Conservation (phyloP, 2,329 filamentous ascomycete genomes). For the Juglanconis sp. region DNA sequence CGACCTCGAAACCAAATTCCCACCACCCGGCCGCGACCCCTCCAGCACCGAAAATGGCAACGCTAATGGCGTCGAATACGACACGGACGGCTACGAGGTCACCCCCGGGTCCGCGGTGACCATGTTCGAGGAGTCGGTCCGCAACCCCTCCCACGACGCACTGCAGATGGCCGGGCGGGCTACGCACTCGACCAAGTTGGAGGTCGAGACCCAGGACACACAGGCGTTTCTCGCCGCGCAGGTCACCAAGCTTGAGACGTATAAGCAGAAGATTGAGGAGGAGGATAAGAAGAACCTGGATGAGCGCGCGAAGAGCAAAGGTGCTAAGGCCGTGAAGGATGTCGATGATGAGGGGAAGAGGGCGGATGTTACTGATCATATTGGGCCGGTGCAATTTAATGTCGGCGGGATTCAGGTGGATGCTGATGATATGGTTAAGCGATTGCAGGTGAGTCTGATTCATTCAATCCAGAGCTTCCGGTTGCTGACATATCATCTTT, state of each 20-base stretch:
- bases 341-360: slow-evolving; percentile 31
- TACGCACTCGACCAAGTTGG: slow-evolving; percentile 44
- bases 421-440: slow-evolving; percentile 87
- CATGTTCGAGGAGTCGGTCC: slow-evolving; percentile 76
- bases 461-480: background rate
- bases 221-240: slow-evolving; percentile 77
- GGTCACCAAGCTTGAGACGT: slow-evolving; percentile 68
- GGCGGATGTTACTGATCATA: slow-evolving; percentile 68
- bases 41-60: slow-evolving; percentile 20
- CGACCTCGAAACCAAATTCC: slow-evolving; percentile 65
- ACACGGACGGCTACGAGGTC: slow-evolving; percentile 25
- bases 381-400: slow-evolving; percentile 94
- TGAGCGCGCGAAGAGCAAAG: slow-evolving; percentile 44
- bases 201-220: slow-evolving; percentile 68
- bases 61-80: slow-evolving; percentile 23
- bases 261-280: slow-evolving; percentile 56
- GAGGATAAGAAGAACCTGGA: slow-evolving; percentile 29
- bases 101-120: slow-evolving; percentile 62
- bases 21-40: slow-evolving; percentile 26
- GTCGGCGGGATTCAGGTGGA: slow-evolving; percentile 97
- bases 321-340: slow-evolving; percentile 37
- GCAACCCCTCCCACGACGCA: slow-evolving; percentile 66
- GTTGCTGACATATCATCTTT: slow-evolving; percentile 23
- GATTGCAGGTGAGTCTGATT: slow-evolving; percentile 66
- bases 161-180: slow-evolving; percentile 51